These are phyloP conservation scores for Xylaria nigripes DNA, from an alignment of 495 filamentous ascomycete species.

Conservation along the genomic window DNA sequence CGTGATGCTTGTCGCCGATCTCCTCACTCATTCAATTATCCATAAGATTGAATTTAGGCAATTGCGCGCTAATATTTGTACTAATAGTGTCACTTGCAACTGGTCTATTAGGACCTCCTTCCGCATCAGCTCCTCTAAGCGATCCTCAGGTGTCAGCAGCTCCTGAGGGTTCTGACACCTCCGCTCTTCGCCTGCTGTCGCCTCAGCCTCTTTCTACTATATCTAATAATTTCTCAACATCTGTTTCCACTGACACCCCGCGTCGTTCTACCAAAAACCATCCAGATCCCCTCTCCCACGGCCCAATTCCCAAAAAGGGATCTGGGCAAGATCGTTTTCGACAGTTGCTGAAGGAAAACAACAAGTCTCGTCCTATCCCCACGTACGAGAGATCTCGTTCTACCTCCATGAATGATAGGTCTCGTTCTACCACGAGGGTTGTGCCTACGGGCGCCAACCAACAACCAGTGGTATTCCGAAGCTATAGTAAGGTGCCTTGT, in stretches of 20 bases:
- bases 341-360: conserved; percentile 2
- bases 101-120: conserved; percentile 1
- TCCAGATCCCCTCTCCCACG: neutral
- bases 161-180: neutral
- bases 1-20: no score
- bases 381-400: neutral
- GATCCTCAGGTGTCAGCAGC: neutral
- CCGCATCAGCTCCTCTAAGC: neutral
- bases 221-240: neutral
- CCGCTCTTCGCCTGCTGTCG: neutral
- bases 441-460: neutral
- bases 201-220: neutral
- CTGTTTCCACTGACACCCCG: neutral
- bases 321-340: conserved; percentile 14
- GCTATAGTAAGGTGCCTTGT: neutral
- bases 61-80: neutral
- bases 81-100: neutral
- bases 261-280: neutral
- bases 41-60: no score
- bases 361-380: neutral
- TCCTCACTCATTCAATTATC: no score
- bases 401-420: neutral
- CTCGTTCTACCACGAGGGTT: neutral
- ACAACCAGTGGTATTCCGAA: neutral
- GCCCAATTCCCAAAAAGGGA: conserved; percentile 9